Percentiles rank a stretch among this genome's conserved stretches.
These are phyloP conservation scores for Calocera cornea DNA, from an alignment of 768 basidiomycete genomes.

Conservation along the genomic window DNA sequence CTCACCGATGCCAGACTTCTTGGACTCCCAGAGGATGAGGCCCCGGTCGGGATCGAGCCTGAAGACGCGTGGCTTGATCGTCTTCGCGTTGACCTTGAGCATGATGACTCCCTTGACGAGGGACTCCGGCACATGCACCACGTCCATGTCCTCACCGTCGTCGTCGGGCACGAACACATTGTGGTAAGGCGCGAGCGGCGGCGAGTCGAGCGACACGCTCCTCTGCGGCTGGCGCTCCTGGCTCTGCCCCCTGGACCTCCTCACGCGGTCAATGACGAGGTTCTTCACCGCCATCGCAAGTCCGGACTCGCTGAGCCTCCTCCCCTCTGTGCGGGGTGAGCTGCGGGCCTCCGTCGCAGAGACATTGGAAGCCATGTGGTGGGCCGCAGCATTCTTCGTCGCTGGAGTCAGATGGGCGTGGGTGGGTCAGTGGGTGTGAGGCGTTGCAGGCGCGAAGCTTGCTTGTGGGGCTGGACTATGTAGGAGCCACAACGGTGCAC, in stretches of 20 bases:
- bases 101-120: slow-evolving; percentile 44
- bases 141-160: background rate
- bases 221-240: background rate
- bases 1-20: slow-evolving; percentile 51
- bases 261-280: background rate
- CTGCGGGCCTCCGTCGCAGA: background rate
- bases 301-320: background rate
- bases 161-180: background rate
- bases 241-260: background rate
- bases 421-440: too few relatives aligned
- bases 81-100: slow-evolving; percentile 72
- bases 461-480: too few relatives aligned
- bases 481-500: too few relatives aligned
- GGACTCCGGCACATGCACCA: background rate
- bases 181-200: background rate
- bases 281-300: background rate
- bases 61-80: slow-evolving; percentile 57
- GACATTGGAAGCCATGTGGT: background rate
- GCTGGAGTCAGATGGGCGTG: background rate
- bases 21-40: slow-evolving; percentile 65
- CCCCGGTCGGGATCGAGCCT: slow-evolving; percentile 68
- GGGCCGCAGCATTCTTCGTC: background rate
- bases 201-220: background rate
- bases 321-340: background rate
- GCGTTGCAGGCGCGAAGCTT: background rate